Percentiles rank a stretch among this genome's conserved stretches.
Evolutionary conservation across 2,329 filamentous ascomycete genomes (phyloP).

Genomic region (Fusarium coicis): DNA sequence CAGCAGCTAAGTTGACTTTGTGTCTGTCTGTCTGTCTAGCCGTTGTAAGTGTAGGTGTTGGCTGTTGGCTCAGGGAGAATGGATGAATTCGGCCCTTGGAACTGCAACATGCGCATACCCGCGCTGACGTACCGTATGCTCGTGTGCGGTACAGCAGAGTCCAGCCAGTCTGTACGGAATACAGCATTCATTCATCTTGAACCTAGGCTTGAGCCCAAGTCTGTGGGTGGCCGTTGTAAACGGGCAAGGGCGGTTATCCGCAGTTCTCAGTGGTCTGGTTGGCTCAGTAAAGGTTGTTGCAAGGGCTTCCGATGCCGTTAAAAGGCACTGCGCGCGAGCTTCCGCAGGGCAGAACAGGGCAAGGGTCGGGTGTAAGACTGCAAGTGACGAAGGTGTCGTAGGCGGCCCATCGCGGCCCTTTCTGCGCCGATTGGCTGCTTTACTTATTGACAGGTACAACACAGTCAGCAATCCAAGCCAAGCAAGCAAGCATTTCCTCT

Average conservation of each 20-base stretch:
- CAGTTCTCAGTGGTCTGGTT: constrained; percentile 7
- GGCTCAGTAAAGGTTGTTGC: constrained; percentile 9
- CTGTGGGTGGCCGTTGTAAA: constrained; percentile 32
- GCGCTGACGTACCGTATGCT: constrained; percentile 14
- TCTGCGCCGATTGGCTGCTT: constrained; percentile 22
- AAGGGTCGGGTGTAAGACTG: constrained; percentile 16
- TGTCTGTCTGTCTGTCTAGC: constrained; percentile 1
- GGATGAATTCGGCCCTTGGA: constrained; percentile 16
- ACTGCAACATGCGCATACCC: constrained; percentile 22
- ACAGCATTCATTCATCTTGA: not conserved
- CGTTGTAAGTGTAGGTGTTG: not conserved
- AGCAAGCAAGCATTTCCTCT: constrained; percentile 8
- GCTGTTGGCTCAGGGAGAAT: not conserved
- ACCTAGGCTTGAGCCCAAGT: constrained; percentile 26
- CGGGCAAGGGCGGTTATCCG: constrained; percentile 30
- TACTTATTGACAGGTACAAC: not conserved
- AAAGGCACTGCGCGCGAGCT: constrained; percentile 22
- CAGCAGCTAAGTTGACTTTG: not conserved
- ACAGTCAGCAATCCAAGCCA: constrained; percentile 1
- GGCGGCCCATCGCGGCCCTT: constrained; percentile 1
- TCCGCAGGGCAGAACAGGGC: constrained; percentile 1
- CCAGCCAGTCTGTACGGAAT: not conserved
- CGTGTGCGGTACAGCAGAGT: constrained; percentile 15
- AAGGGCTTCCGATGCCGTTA: constrained; percentile 34
- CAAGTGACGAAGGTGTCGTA: not conserved